Conservation (phyloP, 2,329 filamentous ascomycete genomes). For the Zymoseptoria tritici region DNA sequence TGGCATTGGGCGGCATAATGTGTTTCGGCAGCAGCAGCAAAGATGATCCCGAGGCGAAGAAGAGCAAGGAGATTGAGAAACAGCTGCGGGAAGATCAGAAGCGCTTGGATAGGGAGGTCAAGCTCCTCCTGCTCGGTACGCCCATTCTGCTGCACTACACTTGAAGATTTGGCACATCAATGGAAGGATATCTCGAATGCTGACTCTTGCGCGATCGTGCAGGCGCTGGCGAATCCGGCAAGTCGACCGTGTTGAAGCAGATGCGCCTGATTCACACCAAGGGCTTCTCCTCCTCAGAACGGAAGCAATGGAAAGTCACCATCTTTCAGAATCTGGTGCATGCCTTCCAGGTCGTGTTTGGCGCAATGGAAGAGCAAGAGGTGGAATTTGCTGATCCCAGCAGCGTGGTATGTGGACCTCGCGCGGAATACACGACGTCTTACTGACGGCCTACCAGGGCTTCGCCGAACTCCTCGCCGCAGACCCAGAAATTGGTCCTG, state of each 20-base stretch:
- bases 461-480: slow-evolving; percentile 69
- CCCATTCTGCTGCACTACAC: background rate
- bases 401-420: slow-evolving; percentile 60
- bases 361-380: slow-evolving; percentile 80
- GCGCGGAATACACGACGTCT: background rate
- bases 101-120: slow-evolving; percentile 77
- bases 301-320: slow-evolving; percentile 87
- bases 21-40: slow-evolving; percentile 43
- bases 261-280: slow-evolving; percentile 97
- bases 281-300: slow-evolving; percentile 83
- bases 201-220: slow-evolving; percentile 21
- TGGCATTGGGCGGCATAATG: slow-evolving; percentile 35
- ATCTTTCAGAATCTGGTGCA: slow-evolving; percentile 93
- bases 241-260: slow-evolving; percentile 95
- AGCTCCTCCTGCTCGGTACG: slow-evolving; percentile 82
- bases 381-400: slow-evolving; percentile 71
- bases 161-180: background rate
- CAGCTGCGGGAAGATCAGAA: slow-evolving; percentile 81
- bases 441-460: slow-evolving; percentile 50
- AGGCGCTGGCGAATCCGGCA: slow-evolving; percentile 94
- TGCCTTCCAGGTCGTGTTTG: slow-evolving; percentile 81
- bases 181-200: slow-evolving; percentile 6
- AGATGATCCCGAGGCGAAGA: slow-evolving; percentile 40
- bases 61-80: slow-evolving; percentile 72
- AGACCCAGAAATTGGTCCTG: slow-evolving; percentile 73